Base-by-base conservation (phyloP, 2,329 filamentous ascomycete species). In the Scytalidium lignicola region DNA sequence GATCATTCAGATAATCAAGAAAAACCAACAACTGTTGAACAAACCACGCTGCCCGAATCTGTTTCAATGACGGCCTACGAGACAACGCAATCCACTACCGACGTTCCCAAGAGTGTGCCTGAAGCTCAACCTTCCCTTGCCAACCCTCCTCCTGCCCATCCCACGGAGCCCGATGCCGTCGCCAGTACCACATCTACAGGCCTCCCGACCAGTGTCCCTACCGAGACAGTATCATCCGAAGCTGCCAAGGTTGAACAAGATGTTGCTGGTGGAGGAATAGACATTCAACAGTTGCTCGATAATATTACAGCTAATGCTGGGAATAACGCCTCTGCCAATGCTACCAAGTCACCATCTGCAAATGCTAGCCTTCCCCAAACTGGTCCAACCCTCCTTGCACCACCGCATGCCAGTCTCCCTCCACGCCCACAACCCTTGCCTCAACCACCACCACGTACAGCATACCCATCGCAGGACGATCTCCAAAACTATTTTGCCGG, bases 251-350 rank as follows among this genome's bases (percentile, higher is more conserved):
- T 51, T 44, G 50, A 46, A 48, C 58, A 64, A 44, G 58, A 60
- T 51, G 51, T 58, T 47, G 26, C 57, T 40, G 61, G 54, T 54
- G 62, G 57, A 51, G 64, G 57, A 39, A 64, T 66, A 60, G 64
- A 66, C 48, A 67, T 67, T 32, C 64, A 67, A 50, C 63, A 64
- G 47, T 53, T 67, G 47, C 54, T 67, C 51, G 64, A 67, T 55
- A 66, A 65, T 49, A 67, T 67, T 49, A 65, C 63, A 47, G 64
- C 64, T 32, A 67, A 64, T 60, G 64, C 63, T 47, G 63, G 64
- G 49, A 63, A 59, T 47, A 63, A 60, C 57, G 62, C 60, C 43
- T 29, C 54, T 23, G 48, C 50, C 26, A 19, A 47, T 26, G 41
- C 44, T 18, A 50, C 50, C 44, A 52, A 54, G 43, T 55, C 56